Evolutionary conservation across 2,329 filamentous ascomycete species (phyloP).

Genomic region (Ceratocystis papillata): DNA sequence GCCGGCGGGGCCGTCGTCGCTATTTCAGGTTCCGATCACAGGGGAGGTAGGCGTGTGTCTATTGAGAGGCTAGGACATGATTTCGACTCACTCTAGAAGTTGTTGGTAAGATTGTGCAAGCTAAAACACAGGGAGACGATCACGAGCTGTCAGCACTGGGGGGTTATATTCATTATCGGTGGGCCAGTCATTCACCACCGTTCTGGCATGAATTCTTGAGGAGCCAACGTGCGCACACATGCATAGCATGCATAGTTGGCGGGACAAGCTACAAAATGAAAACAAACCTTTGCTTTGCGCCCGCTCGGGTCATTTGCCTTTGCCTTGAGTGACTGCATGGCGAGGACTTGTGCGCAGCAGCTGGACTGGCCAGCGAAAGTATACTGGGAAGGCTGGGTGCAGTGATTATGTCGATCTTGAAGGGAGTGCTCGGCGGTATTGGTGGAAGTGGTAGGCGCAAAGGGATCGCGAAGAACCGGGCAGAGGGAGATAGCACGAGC

Average conservation of each 20-base stretch:
- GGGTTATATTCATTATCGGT: neutral
- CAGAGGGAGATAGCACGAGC: constrained; percentile 20
- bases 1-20: constrained; percentile 19
- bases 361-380: neutral
- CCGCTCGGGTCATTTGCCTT: constrained; percentile 46
- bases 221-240: neutral
- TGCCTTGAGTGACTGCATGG: constrained; percentile 44
- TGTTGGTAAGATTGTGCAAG: constrained; percentile 96
- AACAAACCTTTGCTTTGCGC: constrained; percentile 48
- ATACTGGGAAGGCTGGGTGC: constrained; percentile 1
- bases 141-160: neutral
- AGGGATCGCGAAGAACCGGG: constrained; percentile 8
- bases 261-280: constrained; percentile 26
- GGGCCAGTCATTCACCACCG: neutral
- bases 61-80: constrained; percentile 9
- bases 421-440: neutral
- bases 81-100: constrained; percentile 66
- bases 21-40: constrained; percentile 20
- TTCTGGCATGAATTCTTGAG: neutral
- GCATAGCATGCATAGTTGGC: too few relatives aligned
- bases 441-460: neutral
- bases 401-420: constrained; percentile 5
- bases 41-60: neutral
- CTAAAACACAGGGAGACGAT: constrained; percentile 37
- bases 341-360: constrained; percentile 14